Base-by-base conservation (phyloP, 495 filamentous ascomycete genomes). In the Staphylotrichum longicolle region DNA sequence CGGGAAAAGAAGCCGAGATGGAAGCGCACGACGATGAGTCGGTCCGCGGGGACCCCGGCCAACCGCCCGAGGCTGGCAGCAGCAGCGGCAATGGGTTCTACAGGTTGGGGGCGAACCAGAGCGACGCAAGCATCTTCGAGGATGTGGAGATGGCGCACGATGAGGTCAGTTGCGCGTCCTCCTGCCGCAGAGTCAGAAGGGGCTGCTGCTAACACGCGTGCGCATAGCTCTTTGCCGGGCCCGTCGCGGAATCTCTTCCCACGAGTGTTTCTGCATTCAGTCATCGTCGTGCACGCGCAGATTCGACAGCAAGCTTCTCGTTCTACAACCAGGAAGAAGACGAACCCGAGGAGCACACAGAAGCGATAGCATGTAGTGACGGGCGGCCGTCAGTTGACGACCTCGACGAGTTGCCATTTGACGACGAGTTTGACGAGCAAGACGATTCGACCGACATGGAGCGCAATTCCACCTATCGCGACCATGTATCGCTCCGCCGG, bases 101-200 rank as follows among this genome's bases (percentile, higher is more conserved):
- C 63, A 81, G 88, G 33, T 82, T 89, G 47, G 82, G 83, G 58
- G 90, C 90, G 39, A 88, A 91, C 72, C 80, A 87, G 70, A 96
- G 91, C 82, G 90, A 82, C 72, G 78, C 87, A 45, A 95, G 90
- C 74, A 85, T 96, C 66, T 85, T 96, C 44, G 90, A 89, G 40
- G 93, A 97, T 72, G 93, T 99, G n/a, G 94, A 96, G 71, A 99
- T 99, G 94, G 95, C 94, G 33, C 91, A 93, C 49, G 89, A 96
- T 71, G 93, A 97, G 82, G 91, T 93, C 65, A 52, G 79, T 61
- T 60, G 57, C 6, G 30, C 30, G 3, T 30, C n/a, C 14, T 20
- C 2, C 5, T 34, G 15, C 37, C 33, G 9, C 4, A 20, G 20
- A 27, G 20, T 49, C 14, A 20, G 7, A 34, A 32, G 9, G 7